Percentiles rank a stretch among this genome's conserved stretches.
phyloP scores from a whole-genome alignment of 2,329 filamentous ascomycete species.

The Alternaria triticina region DNA sequence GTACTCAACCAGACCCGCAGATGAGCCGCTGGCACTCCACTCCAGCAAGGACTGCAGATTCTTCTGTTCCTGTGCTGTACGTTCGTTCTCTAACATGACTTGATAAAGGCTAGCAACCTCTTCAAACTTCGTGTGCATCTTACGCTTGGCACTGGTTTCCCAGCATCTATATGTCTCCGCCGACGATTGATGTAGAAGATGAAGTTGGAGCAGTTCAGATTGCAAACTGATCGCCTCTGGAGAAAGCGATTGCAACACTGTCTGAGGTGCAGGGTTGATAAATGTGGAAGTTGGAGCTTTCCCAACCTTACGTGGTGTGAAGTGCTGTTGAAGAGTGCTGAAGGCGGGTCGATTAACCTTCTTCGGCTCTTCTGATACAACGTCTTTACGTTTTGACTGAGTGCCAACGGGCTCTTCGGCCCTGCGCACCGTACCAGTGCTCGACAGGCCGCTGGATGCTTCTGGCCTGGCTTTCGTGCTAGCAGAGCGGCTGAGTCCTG shows the following conservation, averaged over 20 bases:
- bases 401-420: slow-evolving; percentile 16
- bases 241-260: slow-evolving; percentile 27
- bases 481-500: slow-evolving; percentile 33
- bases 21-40: slow-evolving; percentile 38
- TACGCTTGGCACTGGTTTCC: slow-evolving; percentile 41
- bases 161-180: slow-evolving; percentile 33
- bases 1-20: slow-evolving; percentile 40
- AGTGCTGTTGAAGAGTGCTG: slow-evolving; percentile 49
- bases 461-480: slow-evolving; percentile 31
- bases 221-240: slow-evolving; percentile 43
- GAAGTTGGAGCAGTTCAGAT: slow-evolving; percentile 48
- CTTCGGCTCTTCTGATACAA: slow-evolving; percentile 29
- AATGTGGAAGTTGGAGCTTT: slow-evolving; percentile 47
- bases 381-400: slow-evolving; percentile 25
- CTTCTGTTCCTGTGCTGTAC: slow-evolving; percentile 43
- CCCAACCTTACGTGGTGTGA: slow-evolving; percentile 45
- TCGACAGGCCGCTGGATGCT: slow-evolving; percentile 9
- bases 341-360: slow-evolving; percentile 42
- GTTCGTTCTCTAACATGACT: slow-evolving; percentile 45
- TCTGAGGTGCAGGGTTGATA: slow-evolving; percentile 37
- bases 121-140: slow-evolving; percentile 42
- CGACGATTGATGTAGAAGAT: slow-evolving; percentile 42
- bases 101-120: slow-evolving; percentile 46
- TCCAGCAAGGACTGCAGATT: slow-evolving; percentile 46
- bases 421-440: slow-evolving; percentile 11